Evolutionary conservation across 2,329 filamentous ascomycete genomes (phyloP).

Genomic region (Helotiales sp.): DNA sequence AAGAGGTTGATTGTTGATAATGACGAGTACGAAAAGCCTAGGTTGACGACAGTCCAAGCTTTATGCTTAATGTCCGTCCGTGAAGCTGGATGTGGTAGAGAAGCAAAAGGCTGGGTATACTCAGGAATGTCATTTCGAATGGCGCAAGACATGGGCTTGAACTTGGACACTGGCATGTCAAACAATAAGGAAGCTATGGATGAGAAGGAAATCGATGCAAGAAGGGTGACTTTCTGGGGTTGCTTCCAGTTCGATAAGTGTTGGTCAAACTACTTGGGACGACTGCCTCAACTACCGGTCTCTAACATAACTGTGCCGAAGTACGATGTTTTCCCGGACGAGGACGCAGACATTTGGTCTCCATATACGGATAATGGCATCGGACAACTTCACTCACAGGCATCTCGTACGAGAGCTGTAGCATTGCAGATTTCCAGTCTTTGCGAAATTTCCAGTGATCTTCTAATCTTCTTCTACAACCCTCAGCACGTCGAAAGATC

Average conservation of each 20-base stretch:
- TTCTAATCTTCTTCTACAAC: slow-evolving; percentile 89
- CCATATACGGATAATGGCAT: slow-evolving; percentile 86
- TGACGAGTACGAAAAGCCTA: slow-evolving; percentile 89
- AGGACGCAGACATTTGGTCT: slow-evolving; percentile 83
- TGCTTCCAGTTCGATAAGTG: slow-evolving; percentile 99
- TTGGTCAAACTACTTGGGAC: slow-evolving; percentile 96
- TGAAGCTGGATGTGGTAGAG: slow-evolving; percentile 90
- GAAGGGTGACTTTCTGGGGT: slow-evolving; percentile 94
- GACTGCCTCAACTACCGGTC: slow-evolving; percentile 81
- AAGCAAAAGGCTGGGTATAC: slow-evolving; percentile 97
- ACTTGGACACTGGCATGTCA: slow-evolving; percentile 73
- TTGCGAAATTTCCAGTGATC: slow-evolving; percentile 90
- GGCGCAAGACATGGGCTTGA: slow-evolving; percentile 91
- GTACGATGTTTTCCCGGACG: slow-evolving; percentile 85
- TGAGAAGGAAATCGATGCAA: slow-evolving; percentile 84
- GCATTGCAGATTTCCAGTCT: slow-evolving; percentile 79
- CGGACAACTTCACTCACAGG: slow-evolving; percentile 70
- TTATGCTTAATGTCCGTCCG: slow-evolving; percentile 93
- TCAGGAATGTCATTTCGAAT: slow-evolving; percentile 98
- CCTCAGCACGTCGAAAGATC: slow-evolving; percentile 64
- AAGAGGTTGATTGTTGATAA: slow-evolving; percentile 87
- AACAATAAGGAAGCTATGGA: slow-evolving; percentile 61
- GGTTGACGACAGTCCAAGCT: slow-evolving; percentile 87
- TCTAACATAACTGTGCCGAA: slow-evolving; percentile 82
- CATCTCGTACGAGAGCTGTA: slow-evolving; percentile 78